Conservation (phyloP, 306 rosid genomes). For the Cicer arietinum region DNA sequence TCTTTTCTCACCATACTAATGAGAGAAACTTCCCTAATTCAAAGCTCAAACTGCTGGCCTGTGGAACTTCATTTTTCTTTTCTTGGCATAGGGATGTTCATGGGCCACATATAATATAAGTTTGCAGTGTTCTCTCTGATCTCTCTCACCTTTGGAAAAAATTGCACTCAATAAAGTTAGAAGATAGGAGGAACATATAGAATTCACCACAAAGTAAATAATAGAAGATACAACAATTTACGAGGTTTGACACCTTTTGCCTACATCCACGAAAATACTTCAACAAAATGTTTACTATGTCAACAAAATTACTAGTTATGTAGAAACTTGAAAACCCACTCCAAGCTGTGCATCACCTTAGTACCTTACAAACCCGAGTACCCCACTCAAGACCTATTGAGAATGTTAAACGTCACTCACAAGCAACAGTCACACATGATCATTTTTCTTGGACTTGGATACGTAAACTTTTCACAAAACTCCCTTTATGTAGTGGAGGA, state of each 20-base stretch:
- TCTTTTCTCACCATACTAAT: not conserved
- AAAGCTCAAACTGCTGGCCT: slow-evolving; percentile 18
- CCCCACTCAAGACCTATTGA: not conserved
- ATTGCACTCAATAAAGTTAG: not conserved
- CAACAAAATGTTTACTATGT: not conserved
- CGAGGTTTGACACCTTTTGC: not conserved
- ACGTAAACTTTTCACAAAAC: not conserved
- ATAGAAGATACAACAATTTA: not conserved
- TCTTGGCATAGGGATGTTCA: slow-evolving; percentile 15
- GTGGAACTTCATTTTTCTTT: slow-evolving; percentile 28
- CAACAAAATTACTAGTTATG: not conserved
- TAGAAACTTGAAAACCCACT: not conserved
- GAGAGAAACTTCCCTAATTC: slow-evolving; percentile 21
- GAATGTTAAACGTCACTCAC: slow-evolving; percentile 15
- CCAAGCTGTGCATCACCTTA: not conserved
- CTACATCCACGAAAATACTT: not conserved
- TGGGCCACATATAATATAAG: not conserved
- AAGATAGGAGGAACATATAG: not conserved
- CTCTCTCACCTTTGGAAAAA: slow-evolving; percentile 1
- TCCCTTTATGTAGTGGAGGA: not conserved
- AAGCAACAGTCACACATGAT: not conserved
- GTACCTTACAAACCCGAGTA: not conserved
- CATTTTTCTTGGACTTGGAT: not conserved
- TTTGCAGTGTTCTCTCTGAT: not conserved
- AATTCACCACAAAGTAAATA: not conserved